Evolutionary conservation across 768 basidiomycete species (phyloP).

Genomic region (Pleurotus salmoneostramineus): DNA sequence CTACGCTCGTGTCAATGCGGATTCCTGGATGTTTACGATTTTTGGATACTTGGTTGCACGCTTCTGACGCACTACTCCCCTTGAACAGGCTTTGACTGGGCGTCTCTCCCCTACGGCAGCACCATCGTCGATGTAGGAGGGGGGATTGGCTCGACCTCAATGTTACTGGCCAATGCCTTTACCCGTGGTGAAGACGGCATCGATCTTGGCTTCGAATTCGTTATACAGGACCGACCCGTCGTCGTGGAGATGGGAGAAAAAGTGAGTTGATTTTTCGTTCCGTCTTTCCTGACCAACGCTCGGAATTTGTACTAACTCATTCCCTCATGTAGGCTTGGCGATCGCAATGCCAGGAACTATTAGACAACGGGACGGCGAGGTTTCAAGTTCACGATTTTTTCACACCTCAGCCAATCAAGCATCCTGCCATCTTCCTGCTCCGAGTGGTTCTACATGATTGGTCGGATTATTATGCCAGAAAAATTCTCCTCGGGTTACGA

Average conservation of each 20-base stretch:
- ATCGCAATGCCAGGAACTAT: conserved; percentile 51
- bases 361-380: conserved; percentile 46
- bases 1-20: not conserved
- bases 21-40: not conserved
- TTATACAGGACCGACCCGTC: conserved; percentile 49
- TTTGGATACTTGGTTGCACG: not conserved
- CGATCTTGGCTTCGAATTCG: conserved; percentile 27
- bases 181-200: conserved; percentile 15
- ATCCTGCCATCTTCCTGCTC: conserved; percentile 64
- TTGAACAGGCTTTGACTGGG: conserved; percentile 46
- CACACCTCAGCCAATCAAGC: conserved; percentile 48
- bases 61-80: not conserved
- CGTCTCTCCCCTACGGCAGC: conserved; percentile 37
- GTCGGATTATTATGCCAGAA: conserved; percentile 56
- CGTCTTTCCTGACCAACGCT: too few relatives aligned
- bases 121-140: conserved; percentile 57
- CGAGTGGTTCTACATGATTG: conserved; percentile 77
- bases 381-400: conserved; percentile 80
- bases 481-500: conserved; percentile 39
- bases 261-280: not conserved
- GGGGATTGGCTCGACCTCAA: conserved; percentile 46
- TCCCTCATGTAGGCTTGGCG: conserved; percentile 45
- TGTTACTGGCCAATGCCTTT: conserved; percentile 32
- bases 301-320: not conserved
- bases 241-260: conserved; percentile 43